Evolutionary conservation across 306 rosid species (phyloP).

Genomic region (Gastrolobium villosum): DNA sequence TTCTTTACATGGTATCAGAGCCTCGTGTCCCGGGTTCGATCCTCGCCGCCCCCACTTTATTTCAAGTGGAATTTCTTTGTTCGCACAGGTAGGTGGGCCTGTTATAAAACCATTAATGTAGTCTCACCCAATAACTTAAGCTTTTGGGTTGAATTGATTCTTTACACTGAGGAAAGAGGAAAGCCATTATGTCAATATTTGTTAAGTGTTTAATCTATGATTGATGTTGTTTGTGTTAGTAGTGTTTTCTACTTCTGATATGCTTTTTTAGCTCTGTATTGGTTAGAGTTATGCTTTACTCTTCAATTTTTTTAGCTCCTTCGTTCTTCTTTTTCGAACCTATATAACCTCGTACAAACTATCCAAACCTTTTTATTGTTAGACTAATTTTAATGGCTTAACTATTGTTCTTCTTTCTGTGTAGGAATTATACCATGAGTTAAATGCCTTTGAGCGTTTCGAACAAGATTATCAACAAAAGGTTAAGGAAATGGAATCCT

Average conservation of each 20-base stretch:
- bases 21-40: too few relatives aligned
- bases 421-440: constrained; percentile 90
- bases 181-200: neutral
- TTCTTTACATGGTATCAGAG: too few relatives aligned
- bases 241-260: constrained; percentile 12
- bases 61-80: too few relatives aligned
- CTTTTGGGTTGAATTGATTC: too few relatives aligned
- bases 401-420: constrained; percentile 18
- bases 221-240: constrained; percentile 9
- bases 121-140: too few relatives aligned
- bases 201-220: constrained; percentile 1
- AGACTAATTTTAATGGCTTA: neutral
- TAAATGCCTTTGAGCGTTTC: constrained; percentile 75
- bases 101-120: too few relatives aligned
- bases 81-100: too few relatives aligned
- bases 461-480: constrained; percentile 84
- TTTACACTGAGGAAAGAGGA: constrained; percentile 40
- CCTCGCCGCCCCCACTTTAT: too few relatives aligned
- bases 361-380: too few relatives aligned
- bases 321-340: neutral
- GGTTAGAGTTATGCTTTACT: constrained; percentile 10
- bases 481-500: constrained; percentile 76
- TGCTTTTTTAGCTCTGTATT: neutral
- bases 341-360: too few relatives aligned
- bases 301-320: neutral